Evolutionary conservation across 331 rosid genomes (phyloP).

Genomic region (Dryas integrifolia): DNA sequence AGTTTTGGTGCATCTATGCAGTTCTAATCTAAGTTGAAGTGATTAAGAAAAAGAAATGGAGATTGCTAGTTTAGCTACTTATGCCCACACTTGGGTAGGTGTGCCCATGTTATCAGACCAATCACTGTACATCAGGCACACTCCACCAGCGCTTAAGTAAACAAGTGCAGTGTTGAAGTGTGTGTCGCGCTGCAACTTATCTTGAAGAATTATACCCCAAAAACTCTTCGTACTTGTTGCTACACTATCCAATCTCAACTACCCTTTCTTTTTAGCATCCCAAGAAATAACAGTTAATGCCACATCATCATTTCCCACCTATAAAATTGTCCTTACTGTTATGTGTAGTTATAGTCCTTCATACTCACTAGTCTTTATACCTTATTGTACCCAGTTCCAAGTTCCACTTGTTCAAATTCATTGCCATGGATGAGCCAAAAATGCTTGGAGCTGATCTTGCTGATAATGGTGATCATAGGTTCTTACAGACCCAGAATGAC

Average conservation of each 20-base stretch:
- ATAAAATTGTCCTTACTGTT: slow-evolving; percentile 8
- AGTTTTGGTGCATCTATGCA: neutral
- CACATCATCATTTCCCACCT: neutral
- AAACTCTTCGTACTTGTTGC: neutral
- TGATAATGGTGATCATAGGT: neutral
- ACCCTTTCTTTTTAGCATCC: slow-evolving; percentile 11
- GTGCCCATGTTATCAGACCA: neutral
- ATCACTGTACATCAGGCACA: too few species aligned
- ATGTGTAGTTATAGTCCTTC: neutral
- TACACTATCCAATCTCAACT: neutral
- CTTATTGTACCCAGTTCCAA: neutral
- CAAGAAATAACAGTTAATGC: neutral
- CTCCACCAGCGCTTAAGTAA: neutral
- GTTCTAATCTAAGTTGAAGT: neutral
- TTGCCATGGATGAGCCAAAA: slow-evolving; percentile 16
- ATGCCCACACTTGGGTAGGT: neutral
- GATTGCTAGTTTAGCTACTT: neutral
- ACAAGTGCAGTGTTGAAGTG: slow-evolving; percentile 17
- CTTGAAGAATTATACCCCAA: neutral
- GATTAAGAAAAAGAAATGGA: neutral
- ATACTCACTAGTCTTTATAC: neutral
- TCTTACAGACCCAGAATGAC: neutral
- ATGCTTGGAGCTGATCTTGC: neutral
- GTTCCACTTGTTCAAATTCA: slow-evolving; percentile 2
- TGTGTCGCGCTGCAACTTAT: slow-evolving; percentile 22